A percentile compares a stretch with the other conserved stretches of the same genome.
phyloP scores from a whole-genome alignment of 2,329 filamentous ascomycete genomes.

The Xylaria sp. region DNA sequence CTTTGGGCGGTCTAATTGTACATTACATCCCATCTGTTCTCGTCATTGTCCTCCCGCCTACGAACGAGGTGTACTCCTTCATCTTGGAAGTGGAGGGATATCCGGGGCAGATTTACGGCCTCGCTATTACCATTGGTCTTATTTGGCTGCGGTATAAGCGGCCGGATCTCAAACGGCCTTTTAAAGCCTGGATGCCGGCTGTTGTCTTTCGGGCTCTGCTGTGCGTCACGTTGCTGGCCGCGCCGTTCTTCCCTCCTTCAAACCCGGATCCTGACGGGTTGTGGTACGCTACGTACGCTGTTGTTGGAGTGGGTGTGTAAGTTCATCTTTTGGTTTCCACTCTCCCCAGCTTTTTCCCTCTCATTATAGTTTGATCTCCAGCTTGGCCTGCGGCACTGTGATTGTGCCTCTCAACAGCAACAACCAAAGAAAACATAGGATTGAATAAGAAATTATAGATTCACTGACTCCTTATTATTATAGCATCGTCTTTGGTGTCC shows the following conservation, averaged over 20 bases:
- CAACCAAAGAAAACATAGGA: neutral
- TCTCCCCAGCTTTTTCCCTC: neutral
- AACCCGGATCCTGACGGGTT: slow-evolving; percentile 59
- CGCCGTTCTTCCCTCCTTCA: slow-evolving; percentile 71
- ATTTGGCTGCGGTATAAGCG: slow-evolving; percentile 69
- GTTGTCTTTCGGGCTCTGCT: slow-evolving; percentile 66
- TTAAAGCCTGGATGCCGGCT: slow-evolving; percentile 71
- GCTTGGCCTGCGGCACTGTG: too few species aligned
- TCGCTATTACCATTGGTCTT: slow-evolving; percentile 68
- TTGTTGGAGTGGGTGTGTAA: slow-evolving; percentile 65
- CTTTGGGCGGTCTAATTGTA: slow-evolving; percentile 73
- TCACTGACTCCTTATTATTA: slow-evolving; percentile 9
- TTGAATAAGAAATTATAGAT: neutral
- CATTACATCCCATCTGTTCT: slow-evolving; percentile 76
- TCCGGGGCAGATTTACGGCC: slow-evolving; percentile 68
- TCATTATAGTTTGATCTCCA: neutral
- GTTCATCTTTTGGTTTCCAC: slow-evolving; percentile 43
- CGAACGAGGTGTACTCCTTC: slow-evolving; percentile 75
- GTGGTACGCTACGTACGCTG: slow-evolving; percentile 65
- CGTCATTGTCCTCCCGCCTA: slow-evolving; percentile 73
- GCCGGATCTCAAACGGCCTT: slow-evolving; percentile 71
- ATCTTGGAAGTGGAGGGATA: slow-evolving; percentile 79
- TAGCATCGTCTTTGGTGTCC: slow-evolving; percentile 67
- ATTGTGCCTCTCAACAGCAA: neutral
- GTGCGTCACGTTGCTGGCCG: slow-evolving; percentile 65